Conservation (phyloP, 805 yeast species). For the Hemisphaericaspora nanyangensis region DNA sequence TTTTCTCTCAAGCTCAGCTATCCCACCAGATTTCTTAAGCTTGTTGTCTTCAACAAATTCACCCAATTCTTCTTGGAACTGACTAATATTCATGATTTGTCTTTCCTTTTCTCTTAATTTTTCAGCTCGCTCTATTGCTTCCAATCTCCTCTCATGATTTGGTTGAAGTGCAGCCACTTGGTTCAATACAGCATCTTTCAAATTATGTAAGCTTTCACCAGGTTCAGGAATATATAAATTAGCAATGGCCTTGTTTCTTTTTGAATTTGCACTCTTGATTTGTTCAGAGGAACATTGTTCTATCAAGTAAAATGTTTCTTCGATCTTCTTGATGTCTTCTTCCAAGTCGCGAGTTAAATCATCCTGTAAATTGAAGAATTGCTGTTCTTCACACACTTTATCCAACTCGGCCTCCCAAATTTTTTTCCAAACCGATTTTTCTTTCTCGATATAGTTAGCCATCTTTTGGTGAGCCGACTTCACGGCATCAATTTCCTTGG, state of each 20-base stretch:
- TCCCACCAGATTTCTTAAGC: slow-evolving; percentile 81
- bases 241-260: slow-evolving; percentile 34
- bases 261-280: slow-evolving; percentile 51
- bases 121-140: slow-evolving; percentile 88
- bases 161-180: slow-evolving; percentile 81
- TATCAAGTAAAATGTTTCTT: slow-evolving; percentile 77
- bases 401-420: slow-evolving; percentile 92
- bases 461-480: slow-evolving; percentile 48
- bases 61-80: slow-evolving; percentile 81
- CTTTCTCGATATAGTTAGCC: slow-evolving; percentile 59
- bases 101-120: slow-evolving; percentile 69
- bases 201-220: slow-evolving; percentile 52
- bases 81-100: slow-evolving; percentile 50
- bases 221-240: slow-evolving; percentile 56
- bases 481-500: slow-evolving; percentile 62
- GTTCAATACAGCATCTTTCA: slow-evolving; percentile 72
- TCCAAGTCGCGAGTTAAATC: slow-evolving; percentile 74
- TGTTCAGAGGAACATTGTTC: slow-evolving; percentile 80
- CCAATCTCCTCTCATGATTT: slow-evolving; percentile 78
- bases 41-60: slow-evolving; percentile 76
- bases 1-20: slow-evolving; percentile 75
- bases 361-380: slow-evolving; percentile 84
- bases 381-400: slow-evolving; percentile 90
- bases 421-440: slow-evolving; percentile 81
- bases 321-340: slow-evolving; percentile 77